Conservation (phyloP, 2,329 filamentous ascomycete species). For the Talaromyces sp. region DNA sequence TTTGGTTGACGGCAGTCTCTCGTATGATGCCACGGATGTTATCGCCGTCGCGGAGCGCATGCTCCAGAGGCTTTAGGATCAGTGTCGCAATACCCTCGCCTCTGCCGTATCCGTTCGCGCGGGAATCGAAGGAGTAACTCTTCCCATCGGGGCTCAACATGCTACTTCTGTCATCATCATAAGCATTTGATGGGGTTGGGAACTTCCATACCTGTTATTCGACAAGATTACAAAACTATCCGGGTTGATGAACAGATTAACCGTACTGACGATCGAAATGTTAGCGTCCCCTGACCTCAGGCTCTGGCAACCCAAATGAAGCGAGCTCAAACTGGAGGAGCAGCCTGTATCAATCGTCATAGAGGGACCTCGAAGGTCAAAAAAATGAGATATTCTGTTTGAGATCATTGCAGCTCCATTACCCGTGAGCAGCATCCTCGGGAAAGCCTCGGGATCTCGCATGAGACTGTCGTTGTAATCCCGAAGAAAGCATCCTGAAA, state of each 20-base stretch:
- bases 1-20: conserved; percentile 22
- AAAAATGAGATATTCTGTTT: conserved; percentile 22
- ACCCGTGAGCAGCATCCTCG: conserved; percentile 20
- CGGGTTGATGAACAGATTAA: conserved; percentile 9
- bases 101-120: conserved; percentile 50
- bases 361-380: conserved; percentile 9
- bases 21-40: conserved; percentile 23
- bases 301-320: neutral
- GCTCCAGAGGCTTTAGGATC: conserved; percentile 42
- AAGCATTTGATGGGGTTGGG: neutral
- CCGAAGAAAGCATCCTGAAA: conserved; percentile 22
- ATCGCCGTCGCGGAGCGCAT: conserved; percentile 46
- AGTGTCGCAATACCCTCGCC: conserved; percentile 45
- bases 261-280: conserved; percentile 8
- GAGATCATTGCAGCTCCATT: conserved; percentile 22
- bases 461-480: conserved; percentile 23
- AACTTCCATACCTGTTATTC: neutral
- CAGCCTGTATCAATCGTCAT: conserved; percentile 16
- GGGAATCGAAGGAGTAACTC: conserved; percentile 46
- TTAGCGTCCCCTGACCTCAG: conserved; percentile 4
- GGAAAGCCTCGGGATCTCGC: conserved; percentile 2
- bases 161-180: conserved; percentile 1
- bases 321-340: conserved; percentile 7
- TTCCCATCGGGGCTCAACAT: conserved; percentile 52
- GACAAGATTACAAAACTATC: conserved; percentile 1